phyloP scores from a whole-genome alignment of 768 basidiomycete species.

The Suillus occidentalis region DNA sequence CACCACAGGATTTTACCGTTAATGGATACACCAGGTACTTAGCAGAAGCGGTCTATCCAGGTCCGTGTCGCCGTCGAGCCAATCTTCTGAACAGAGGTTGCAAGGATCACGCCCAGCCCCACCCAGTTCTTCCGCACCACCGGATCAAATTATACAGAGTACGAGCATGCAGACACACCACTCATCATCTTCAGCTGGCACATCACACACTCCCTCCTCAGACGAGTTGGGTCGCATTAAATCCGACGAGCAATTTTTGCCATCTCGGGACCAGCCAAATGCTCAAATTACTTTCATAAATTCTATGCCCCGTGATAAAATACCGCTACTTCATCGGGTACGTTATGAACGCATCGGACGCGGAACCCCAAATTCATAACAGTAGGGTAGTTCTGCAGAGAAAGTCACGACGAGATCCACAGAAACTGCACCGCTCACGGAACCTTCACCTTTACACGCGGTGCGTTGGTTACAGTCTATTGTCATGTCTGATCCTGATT shows the following conservation, averaged over 20 bases:
- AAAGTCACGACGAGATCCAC: background rate
- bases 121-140: background rate
- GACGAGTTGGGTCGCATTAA: background rate
- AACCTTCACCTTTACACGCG: no score
- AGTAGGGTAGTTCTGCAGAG: background rate
- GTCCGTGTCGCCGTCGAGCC: constrained; percentile 1
- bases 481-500: background rate
- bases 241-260: background rate
- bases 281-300: background rate
- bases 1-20: background rate
- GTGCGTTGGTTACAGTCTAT: background rate
- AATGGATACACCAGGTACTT: background rate
- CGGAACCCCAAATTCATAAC: background rate
- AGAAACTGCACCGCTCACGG: background rate
- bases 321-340: background rate
- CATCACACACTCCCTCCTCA: background rate
- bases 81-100: background rate
- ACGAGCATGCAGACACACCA: no score
- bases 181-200: no score
- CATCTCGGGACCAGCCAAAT: background rate
- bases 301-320: background rate
- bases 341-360: background rate
- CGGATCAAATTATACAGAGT: background rate
- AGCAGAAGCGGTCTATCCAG: background rate
- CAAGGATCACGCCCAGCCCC: background rate